Base-by-base conservation (phyloP, 345 rosid species). In the Moricandia arvensis region DNA sequence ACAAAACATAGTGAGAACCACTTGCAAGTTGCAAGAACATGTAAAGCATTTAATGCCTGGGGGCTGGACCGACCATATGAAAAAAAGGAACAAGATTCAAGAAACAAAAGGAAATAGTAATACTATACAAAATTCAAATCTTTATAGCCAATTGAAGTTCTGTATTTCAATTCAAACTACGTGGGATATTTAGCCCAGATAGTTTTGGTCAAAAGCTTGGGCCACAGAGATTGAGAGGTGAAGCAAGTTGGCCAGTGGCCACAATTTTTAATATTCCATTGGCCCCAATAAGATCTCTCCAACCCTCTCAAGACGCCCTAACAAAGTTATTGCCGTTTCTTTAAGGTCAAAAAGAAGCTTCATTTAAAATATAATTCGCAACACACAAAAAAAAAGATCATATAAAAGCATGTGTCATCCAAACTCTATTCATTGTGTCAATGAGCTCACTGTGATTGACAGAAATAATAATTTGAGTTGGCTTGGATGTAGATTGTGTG, bases 31-130 rank as follows among this genome's bases (percentile, higher is more conserved):
- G 76, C 69, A 57, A 57, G 27, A 76, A 57, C 72, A 71, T 77
- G 68, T 71, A 65, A 77, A 77, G 63, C 72, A 77, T 71, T 71
- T 65, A 71, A 47, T 77, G 72, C 72, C 72, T 76, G 79, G 64
- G 43, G 35, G 51, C 69, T 64, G 72, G 76, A 65, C 80, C 76
- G 60, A 69, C 75, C 66, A 70, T 29, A 41, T 53, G 16, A 9
- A n/a, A 35, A 30, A 51, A 16, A 29, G 64, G 30, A 53, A 51
- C 80, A 62, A 62, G 13, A 69, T 38, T 76, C 69, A 54, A 69
- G 33, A 68, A 59, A 0, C 4, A 10, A 21, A 59, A 15, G 0
- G 8, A 49, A 18, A 31, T 6, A 59, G 1, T 34, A 18, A 29
- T 6, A 24, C 16, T 8, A 68, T 54, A 33, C 41, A 30, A 66